Evolutionary conservation across 768 basidiomycete species (phyloP).

Genomic region (Tubosaeta brunneosetosa): DNA sequence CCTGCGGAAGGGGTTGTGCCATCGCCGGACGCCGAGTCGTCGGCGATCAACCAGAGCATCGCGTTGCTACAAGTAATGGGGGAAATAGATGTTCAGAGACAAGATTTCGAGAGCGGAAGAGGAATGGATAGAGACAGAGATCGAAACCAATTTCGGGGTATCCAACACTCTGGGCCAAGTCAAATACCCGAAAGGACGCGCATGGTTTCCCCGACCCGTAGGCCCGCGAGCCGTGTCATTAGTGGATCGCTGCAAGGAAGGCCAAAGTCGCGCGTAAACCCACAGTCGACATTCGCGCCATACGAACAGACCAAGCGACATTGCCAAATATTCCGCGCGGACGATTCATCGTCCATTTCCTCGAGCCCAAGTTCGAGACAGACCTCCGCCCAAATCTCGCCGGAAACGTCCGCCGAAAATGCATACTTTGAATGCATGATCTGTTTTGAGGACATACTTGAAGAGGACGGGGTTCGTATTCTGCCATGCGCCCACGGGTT

Average conservation of each 20-base stretch:
- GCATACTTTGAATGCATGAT: conserved; percentile 46
- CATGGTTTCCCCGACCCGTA: neutral
- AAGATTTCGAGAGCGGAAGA: conserved; percentile 1
- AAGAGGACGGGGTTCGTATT: conserved; percentile 38
- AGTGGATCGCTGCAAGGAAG: conserved; percentile 3
- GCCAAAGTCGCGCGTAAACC: neutral
- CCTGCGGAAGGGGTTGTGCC: conserved; percentile 25
- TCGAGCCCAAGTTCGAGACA: neutral
- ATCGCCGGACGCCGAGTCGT: conserved; percentile 17
- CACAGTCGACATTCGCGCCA: conserved; percentile 1
- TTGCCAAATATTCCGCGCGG: conserved; percentile 23
- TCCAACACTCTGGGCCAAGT: conserved; percentile 1
- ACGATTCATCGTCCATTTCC: conserved; percentile 5
- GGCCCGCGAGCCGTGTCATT: neutral
- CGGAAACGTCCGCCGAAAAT: conserved; percentile 6
- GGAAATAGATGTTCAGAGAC: conserved; percentile 34
- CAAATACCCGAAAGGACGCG: neutral
- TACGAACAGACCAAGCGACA: conserved; percentile 23
- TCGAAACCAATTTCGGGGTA: neutral
- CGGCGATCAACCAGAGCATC: conserved; percentile 45
- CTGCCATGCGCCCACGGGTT: conserved; percentile 46
- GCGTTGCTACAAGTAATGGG: conserved; percentile 39
- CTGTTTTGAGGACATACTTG: conserved; percentile 47
- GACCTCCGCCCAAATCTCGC: conserved; percentile 1
- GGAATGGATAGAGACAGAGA: neutral